These are phyloP conservation scores for Ophiocordyceps camponoti-floridani DNA, from an alignment of 2,329 filamentous ascomycete species.

Conservation along the genomic window DNA sequence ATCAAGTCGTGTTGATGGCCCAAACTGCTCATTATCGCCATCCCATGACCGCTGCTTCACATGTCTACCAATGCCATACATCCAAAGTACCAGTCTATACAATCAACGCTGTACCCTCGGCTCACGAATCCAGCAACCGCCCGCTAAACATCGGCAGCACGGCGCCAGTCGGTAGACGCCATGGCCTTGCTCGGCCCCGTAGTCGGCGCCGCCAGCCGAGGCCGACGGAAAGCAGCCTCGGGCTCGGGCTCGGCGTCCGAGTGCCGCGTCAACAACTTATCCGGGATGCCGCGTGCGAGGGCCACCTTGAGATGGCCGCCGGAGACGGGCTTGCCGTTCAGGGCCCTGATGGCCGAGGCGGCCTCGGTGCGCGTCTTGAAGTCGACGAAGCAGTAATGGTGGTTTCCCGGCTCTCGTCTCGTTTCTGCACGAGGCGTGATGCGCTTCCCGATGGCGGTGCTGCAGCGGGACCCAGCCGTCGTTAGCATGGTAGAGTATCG, in stretches of 20 bases:
- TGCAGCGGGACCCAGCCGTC: neutral
- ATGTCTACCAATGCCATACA: no score
- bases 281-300: conserved; percentile 3
- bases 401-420: conserved; percentile 29
- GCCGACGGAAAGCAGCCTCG: neutral
- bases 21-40: no score
- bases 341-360: conserved; percentile 22
- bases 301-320: conserved; percentile 7
- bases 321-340: conserved; percentile 7
- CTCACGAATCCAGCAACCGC: neutral
- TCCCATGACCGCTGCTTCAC: no score
- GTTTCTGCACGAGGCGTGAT: conserved; percentile 42
- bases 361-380: conserved; percentile 36
- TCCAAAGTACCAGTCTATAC: no score
- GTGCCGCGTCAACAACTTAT: neutral
- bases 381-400: conserved; percentile 51
- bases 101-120: no score
- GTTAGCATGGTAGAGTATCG: neutral
- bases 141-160: neutral
- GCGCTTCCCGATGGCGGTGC: conserved; percentile 23
- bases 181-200: conserved; percentile 1
- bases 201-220: neutral
- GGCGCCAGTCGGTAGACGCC: conserved; percentile 3
- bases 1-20: no score
- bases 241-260: neutral